Conservation (phyloP, 2,329 filamentous ascomycete genomes). For the Botrytis deweyae region DNA sequence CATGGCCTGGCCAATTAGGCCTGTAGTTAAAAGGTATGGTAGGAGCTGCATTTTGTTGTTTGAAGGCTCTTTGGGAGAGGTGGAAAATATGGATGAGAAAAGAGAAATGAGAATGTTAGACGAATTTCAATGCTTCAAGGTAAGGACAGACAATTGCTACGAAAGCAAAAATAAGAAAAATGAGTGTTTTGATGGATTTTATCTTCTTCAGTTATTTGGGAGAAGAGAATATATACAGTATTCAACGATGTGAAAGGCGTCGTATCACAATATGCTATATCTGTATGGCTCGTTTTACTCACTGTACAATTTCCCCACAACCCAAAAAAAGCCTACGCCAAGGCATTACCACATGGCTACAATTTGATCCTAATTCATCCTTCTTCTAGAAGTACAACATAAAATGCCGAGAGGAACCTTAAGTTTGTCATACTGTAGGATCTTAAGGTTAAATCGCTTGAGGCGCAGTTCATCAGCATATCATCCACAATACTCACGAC, state of each 20-base stretch:
- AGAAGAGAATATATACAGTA: conserved; percentile 7
- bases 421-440: conserved; percentile 7
- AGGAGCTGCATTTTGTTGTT: conserved; percentile 13
- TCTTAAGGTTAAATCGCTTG: conserved; percentile 10
- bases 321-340: neutral
- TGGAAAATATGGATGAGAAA: neutral
- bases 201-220: neutral
- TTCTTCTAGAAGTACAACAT: neutral
- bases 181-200: neutral
- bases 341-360: neutral
- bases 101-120: neutral
- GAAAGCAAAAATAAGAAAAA: neutral
- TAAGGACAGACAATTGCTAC: conserved; percentile 15
- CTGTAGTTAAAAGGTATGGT: neutral
- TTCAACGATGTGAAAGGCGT: neutral
- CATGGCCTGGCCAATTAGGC: conserved; percentile 1
- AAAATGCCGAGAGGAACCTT: neutral
- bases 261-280: neutral
- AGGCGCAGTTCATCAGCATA: neutral
- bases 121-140: neutral
- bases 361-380: conserved; percentile 14
- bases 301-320: conserved; percentile 11
- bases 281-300: neutral
- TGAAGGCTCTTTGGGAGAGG: neutral
- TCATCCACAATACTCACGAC: neutral